Percentiles rank a stretch among this genome's conserved stretches.
These are phyloP conservation scores for Neurospora sp. DNA, from an alignment of 495 filamentous ascomycete species.

Conservation along the genomic window DNA sequence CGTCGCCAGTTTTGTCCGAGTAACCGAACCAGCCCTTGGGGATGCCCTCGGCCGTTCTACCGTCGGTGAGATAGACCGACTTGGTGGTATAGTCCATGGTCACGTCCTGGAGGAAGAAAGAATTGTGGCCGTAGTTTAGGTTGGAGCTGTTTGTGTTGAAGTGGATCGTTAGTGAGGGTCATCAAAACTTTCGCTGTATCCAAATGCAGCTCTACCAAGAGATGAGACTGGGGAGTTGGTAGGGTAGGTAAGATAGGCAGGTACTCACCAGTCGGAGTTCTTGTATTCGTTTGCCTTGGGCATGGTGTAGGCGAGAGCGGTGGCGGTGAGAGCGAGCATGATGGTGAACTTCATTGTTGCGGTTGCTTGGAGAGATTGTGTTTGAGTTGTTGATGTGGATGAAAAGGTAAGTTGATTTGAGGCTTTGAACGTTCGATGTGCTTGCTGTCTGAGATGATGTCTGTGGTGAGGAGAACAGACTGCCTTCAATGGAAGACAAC, in stretches of 20 bases:
- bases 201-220: not conserved
- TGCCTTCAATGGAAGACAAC: not conserved
- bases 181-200: not conserved
- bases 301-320: not conserved
- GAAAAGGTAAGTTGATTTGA: not conserved
- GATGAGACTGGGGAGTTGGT: not conserved
- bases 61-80: not conserved
- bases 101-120: not conserved
- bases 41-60: not conserved
- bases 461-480: not conserved
- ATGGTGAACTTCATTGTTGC: not conserved
- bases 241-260: not conserved
- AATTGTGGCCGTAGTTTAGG: not conserved
- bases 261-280: not conserved
- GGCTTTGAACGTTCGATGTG: not conserved
- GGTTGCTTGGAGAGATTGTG: not conserved
- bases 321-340: not conserved
- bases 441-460: not conserved
- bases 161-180: not conserved
- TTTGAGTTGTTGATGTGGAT: not conserved
- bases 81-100: not conserved
- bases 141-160: not conserved
- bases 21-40: not conserved
- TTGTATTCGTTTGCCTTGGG: not conserved
- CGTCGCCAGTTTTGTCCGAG: not conserved